Conservation (phyloP, 345 rosid species). For the Lepidium aucheri region DNA sequence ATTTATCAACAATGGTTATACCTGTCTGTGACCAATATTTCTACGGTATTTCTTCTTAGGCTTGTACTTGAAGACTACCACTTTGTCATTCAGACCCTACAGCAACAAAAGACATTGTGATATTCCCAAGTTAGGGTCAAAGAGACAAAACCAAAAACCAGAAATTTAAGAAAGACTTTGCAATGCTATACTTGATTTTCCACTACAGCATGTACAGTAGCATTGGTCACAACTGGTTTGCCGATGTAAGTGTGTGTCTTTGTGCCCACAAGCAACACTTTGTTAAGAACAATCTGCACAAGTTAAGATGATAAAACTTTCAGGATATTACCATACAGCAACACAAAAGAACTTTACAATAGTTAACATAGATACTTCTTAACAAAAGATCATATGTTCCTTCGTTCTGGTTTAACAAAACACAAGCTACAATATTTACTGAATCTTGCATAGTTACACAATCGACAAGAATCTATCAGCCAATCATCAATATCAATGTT, state of each 20-base stretch:
- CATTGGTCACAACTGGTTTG: constrained; percentile 85
- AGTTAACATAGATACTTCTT: not conserved
- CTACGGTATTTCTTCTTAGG: constrained; percentile 90
- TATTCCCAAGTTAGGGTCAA: not conserved
- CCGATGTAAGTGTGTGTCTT: constrained; percentile 77
- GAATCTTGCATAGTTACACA: not conserved
- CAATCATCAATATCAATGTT: too few relatives aligned
- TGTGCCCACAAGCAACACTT: constrained; percentile 96
- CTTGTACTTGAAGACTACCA: constrained; percentile 86
- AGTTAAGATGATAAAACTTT: not conserved
- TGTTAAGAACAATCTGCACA: constrained; percentile 64
- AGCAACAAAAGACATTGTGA: not conserved
- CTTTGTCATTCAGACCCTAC: constrained; percentile 84
- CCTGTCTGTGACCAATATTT: constrained; percentile 98
- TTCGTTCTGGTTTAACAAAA: not conserved
- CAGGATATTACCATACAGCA: not conserved
- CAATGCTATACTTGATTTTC: constrained; percentile 64
- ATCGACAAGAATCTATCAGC: too few relatives aligned
- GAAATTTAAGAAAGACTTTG: not conserved
- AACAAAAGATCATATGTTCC: not conserved
- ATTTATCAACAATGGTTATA: constrained; percentile 14
- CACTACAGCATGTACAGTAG: constrained; percentile 90
- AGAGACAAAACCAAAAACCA: not conserved
- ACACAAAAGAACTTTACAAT: not conserved
- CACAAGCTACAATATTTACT: not conserved